Conservation (phyloP, 495 filamentous ascomycete genomes). For the Geoglossum glabrum region DNA sequence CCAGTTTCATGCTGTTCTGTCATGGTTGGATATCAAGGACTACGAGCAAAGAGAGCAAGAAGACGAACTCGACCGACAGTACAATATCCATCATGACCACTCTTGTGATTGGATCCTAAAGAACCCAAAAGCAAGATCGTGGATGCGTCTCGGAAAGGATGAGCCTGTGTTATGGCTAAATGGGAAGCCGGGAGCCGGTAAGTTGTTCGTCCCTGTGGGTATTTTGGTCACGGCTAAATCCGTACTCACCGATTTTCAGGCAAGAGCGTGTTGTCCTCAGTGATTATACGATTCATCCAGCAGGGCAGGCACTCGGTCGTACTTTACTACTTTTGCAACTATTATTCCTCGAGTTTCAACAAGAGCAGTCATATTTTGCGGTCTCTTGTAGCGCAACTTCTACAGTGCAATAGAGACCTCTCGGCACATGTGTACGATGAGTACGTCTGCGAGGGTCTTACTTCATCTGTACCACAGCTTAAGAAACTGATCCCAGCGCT, state of each 20-base stretch:
- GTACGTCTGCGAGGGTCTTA: not conserved
- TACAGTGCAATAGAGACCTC: not conserved
- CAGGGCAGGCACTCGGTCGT: not conserved
- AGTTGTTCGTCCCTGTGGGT: not conserved
- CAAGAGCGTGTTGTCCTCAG: slow-evolving; percentile 1
- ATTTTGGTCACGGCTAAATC: not conserved
- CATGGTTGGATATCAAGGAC: slow-evolving; percentile 8
- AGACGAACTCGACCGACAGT: slow-evolving; percentile 2
- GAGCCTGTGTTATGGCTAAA: slow-evolving; percentile 8
- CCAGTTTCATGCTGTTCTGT: slow-evolving; percentile 1
- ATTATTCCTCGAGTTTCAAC: not conserved
- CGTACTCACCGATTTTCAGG: not conserved
- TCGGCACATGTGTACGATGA: not conserved
- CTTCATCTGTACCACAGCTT: not conserved
- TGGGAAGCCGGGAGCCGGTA: slow-evolving; percentile 10
- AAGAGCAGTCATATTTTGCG: not conserved
- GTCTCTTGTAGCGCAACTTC: not conserved
- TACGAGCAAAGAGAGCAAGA: slow-evolving; percentile 5
- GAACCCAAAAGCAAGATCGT: slow-evolving; percentile 1
- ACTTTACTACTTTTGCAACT: slow-evolving; percentile 2
- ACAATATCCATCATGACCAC: not conserved
- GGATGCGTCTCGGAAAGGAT: slow-evolving; percentile 2
- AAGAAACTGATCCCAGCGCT: not conserved
- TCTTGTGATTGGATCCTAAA: slow-evolving; percentile 5
- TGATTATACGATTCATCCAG: not conserved